Percentiles rank a stretch among this genome's conserved stretches.
Conservation (phyloP, 169 alveolate species). For the Eimeria praecox region DNA sequence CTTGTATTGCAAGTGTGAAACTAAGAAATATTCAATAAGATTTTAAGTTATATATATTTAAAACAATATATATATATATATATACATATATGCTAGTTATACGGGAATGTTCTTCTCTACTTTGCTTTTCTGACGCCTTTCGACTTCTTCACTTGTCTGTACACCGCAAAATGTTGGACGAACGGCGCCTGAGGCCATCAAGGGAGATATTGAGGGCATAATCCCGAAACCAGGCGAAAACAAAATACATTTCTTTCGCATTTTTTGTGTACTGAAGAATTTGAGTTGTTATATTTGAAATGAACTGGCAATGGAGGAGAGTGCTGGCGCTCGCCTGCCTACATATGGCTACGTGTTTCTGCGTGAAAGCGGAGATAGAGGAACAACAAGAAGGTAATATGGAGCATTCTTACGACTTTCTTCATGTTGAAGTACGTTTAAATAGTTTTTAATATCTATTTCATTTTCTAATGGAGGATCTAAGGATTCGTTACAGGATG, state of each 20-base stretch:
- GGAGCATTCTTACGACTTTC: neutral
- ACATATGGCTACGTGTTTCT: neutral
- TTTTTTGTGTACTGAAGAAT: neutral
- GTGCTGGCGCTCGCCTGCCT: neutral
- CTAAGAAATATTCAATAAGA: too few species aligned
- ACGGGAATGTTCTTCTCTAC: neutral
- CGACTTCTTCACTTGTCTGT: neutral
- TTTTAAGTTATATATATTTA: too few species aligned
- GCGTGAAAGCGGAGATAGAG: slow-evolving; percentile 5
- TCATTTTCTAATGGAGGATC: neutral
- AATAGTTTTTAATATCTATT: neutral
- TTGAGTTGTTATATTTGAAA: neutral
- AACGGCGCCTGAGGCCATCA: neutral
- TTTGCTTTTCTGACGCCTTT: neutral
- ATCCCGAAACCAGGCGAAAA: neutral
- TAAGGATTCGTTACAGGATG: neutral
- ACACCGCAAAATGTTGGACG: neutral
- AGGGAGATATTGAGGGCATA: neutral
- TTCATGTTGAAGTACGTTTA: neutral
- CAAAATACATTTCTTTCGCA: too few species aligned
- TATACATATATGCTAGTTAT: too few species aligned
- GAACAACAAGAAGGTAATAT: neutral
- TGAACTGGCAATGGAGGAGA: slow-evolving; percentile 37
- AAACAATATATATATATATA: neutral
- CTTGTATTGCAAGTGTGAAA: too few species aligned